A percentile compares a stretch with the other conserved stretches of the same genome.
Evolutionary conservation across 1,139 yeast genomes (phyloP).

Genomic region (Hemisphaericaspora lyxosophila): DNA sequence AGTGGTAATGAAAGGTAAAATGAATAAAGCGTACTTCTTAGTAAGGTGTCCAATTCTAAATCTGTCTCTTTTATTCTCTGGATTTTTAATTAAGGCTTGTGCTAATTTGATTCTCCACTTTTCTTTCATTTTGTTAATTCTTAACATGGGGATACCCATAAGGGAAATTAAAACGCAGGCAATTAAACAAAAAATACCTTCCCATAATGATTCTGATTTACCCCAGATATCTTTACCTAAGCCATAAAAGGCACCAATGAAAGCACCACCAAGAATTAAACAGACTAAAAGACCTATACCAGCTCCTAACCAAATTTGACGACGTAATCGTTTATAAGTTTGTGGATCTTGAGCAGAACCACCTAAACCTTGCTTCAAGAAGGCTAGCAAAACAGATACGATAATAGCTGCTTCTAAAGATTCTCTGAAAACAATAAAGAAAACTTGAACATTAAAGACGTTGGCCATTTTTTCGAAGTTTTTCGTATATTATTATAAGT

Average conservation of each 20-base stretch:
- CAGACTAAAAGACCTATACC: slow-evolving; percentile 69
- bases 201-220: slow-evolving; percentile 87
- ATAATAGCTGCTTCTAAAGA: slow-evolving; percentile 87
- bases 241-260: slow-evolving; percentile 80
- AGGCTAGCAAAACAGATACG: slow-evolving; percentile 85
- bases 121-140: slow-evolving; percentile 86
- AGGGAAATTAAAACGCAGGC: slow-evolving; percentile 81
- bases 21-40: slow-evolving; percentile 71
- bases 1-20: slow-evolving; percentile 79
- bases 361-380: slow-evolving; percentile 82
- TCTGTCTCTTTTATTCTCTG: slow-evolving; percentile 25
- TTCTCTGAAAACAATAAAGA: slow-evolving; percentile 88
- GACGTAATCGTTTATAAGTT: slow-evolving; percentile 58
- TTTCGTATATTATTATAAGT: neutral
- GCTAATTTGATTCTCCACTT: slow-evolving; percentile 93
- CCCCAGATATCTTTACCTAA: slow-evolving; percentile 85
- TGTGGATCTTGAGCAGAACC: slow-evolving; percentile 45
- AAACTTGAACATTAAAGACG: slow-evolving; percentile 59
- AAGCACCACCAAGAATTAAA: slow-evolving; percentile 78
- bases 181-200: slow-evolving; percentile 80
- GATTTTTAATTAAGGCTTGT: slow-evolving; percentile 56
- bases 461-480: slow-evolving; percentile 26
- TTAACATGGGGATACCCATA: slow-evolving; percentile 91
- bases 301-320: slow-evolving; percentile 84
- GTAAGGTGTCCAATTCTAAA: slow-evolving; percentile 40